These are phyloP conservation scores for Beauveria sp. DNA, from an alignment of 2,329 filamentous ascomycete species.

Conservation along the genomic window DNA sequence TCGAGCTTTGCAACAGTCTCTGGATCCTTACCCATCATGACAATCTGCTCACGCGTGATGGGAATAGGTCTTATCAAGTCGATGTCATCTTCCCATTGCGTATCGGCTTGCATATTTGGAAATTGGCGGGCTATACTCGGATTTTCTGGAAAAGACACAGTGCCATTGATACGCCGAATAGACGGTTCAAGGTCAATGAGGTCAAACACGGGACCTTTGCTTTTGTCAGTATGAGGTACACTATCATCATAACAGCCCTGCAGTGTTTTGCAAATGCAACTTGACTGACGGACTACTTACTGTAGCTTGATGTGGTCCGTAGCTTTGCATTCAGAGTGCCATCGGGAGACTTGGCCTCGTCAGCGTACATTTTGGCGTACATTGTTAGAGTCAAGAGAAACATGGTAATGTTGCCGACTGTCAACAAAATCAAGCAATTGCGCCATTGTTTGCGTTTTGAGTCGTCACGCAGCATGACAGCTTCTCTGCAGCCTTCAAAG, in stretches of 20 bases:
- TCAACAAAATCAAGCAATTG: neutral
- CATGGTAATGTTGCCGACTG: neutral
- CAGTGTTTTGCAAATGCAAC: neutral
- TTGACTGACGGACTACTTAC: neutral
- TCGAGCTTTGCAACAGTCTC: neutral
- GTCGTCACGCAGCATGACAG: neutral
- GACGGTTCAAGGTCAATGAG: neutral
- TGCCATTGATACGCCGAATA: neutral
- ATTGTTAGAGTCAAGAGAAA: neutral
- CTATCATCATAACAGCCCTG: neutral
- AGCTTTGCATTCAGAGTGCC: neutral
- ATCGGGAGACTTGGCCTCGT: neutral
- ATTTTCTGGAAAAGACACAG: neutral
- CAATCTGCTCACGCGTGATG: neutral
- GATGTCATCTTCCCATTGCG: neutral
- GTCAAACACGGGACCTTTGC: neutral
- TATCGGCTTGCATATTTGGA: neutral
- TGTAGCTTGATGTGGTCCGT: neutral
- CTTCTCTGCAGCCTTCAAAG: neutral
- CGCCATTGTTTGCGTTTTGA: neutral
- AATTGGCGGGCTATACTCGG: neutral
- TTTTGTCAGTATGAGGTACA: neutral
- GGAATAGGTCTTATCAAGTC: conserved; percentile 1
- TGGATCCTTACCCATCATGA: neutral
- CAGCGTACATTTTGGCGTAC: neutral